Percentiles rank a stretch among this genome's conserved stretches.
Evolutionary conservation across 2,329 filamentous ascomycete species (phyloP).

Genomic region (Ascomycota sp.): DNA sequence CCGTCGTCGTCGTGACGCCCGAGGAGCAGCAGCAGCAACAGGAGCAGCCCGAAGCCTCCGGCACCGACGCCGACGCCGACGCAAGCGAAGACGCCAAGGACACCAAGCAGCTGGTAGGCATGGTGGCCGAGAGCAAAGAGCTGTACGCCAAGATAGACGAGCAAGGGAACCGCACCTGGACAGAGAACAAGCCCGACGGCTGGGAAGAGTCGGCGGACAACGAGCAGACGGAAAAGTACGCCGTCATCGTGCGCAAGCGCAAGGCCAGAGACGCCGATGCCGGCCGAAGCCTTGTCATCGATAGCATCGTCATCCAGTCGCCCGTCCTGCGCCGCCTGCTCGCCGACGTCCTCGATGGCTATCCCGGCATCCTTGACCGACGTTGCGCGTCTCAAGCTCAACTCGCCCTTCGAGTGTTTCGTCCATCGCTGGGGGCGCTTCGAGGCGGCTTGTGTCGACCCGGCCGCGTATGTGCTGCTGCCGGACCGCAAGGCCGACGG

Average conservation of each 20-base stretch:
- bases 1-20: slow-evolving; percentile 2
- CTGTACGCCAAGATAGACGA: slow-evolving; percentile 24
- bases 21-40: too few species aligned
- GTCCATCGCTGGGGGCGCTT: slow-evolving; percentile 43
- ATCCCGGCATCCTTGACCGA: slow-evolving; percentile 38
- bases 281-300: slow-evolving; percentile 36
- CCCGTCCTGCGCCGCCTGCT: slow-evolving; percentile 37
- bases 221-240: slow-evolving; percentile 38
- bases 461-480: too few species aligned
- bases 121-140: slow-evolving; percentile 18
- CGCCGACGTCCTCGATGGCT: slow-evolving; percentile 30
- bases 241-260: slow-evolving; percentile 35
- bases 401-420: slow-evolving; percentile 39
- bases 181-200: slow-evolving; percentile 31
- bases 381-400: slow-evolving; percentile 39
- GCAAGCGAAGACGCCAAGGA: slow-evolving; percentile 3
- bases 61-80: slow-evolving; percentile 1
- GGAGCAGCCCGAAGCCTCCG: too few species aligned
- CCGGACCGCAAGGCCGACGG: too few species aligned
- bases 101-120: slow-evolving; percentile 12
- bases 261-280: slow-evolving; percentile 31
- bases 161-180: slow-evolving; percentile 31
- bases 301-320: slow-evolving; percentile 44
- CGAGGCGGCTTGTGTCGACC: slow-evolving; percentile 17
- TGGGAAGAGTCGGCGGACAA: slow-evolving; percentile 37